Base-by-base conservation (phyloP, 805 yeast genomes). In the Metschnikowia dekortorum region DNA sequence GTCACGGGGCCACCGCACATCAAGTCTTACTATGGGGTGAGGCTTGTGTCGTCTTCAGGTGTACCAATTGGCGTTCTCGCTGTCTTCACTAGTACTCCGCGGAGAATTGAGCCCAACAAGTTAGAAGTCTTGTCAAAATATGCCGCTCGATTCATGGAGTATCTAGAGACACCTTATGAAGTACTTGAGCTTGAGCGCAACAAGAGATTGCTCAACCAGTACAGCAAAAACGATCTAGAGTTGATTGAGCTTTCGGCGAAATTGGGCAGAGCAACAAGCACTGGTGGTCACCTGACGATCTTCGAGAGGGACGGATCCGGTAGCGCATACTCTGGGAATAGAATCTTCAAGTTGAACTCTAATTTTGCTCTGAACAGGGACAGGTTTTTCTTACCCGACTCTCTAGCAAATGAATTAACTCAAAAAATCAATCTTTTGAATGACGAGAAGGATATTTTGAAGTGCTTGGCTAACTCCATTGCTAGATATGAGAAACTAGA, bases 231-330 rank as follows among this genome's bases (percentile, higher is more conserved):
- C 13, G 57, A 57, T 44, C 58, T 49, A 29, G 74, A 67, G 29
- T 49, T 72, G 18, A 58, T 67, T n/a, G 72, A 67, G 30, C 60
- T 70, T 37, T 56, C 60, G 5, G 41, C 58, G 49, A 67, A 71
- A 35, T 69, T 78, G 49, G 87, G 87, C 0, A 71, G 87, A 63
- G 85, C 87, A 6, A 82, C 87, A 1, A 68, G 80, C 49, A 68
- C 68, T 43, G 71, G 73, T 0, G 60, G 62, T 14, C 46, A 54
- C 39, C 64, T 61, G 68, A 69, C 80, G 1, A 75, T 81, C 1
- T 82, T 79, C 61, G 87, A 82, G 55, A 76, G 75, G 52, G 87
- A 83, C 64, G 86, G 86, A 0, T 79, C 85, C 6, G 87, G 87
- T 13, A 75, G 77, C 13, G 78, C 83, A n/a, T 83, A 82, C 56